Evolutionary conservation across 1,284 basidiomycete genomes (phyloP), one percentile per base, ranked within the genome.

Genomic region (Pseudozyma sp.): DNA sequence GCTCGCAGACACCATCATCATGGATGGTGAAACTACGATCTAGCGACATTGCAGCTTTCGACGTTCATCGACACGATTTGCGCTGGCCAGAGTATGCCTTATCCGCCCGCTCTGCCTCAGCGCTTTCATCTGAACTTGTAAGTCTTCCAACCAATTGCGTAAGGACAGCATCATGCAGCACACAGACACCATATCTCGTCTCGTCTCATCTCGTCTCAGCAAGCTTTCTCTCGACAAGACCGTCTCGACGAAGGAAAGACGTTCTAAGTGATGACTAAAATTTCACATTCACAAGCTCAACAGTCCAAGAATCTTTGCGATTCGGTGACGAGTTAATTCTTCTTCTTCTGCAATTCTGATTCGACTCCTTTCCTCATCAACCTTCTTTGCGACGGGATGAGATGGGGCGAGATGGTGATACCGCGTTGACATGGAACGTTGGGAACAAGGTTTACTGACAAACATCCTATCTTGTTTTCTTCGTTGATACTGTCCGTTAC

Each of bases 261-360:
- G n/a, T 31, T 39, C 21, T n/a, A 63, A 45, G 64, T 67, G 72
- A 75, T 75, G 72, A 75, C 40, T 58, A 70, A 66, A 67, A 63
- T 70, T 48, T 75, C 72, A 75, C 72, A 70, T 75, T 75, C 65
- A 70, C 71, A 75, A 75, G 72, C 72, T 75, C 72, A 75, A 75
- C 72, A 75, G 72, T 75, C 72, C 64, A 59, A 75, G 71, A 59
- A 19, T 6, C 34, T 31, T 19, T 4, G 12, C n/a, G 2, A 31
- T 25, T 57, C 72, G 59, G 68, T 76, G 72, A 52, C 67, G 72
- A 76, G 52, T 58, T 38, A 70, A 68, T 65, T 64, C 68, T 74
- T 74, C 70, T 72, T 72, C 71, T 76, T 76, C 72, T 76, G 72
- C 72, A 76, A 76, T 76, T 70, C 72, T 76, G 72, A 76, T 66